phyloP scores from a whole-genome alignment of 75 land plant species.

The Sequoiadendron giganteum region DNA sequence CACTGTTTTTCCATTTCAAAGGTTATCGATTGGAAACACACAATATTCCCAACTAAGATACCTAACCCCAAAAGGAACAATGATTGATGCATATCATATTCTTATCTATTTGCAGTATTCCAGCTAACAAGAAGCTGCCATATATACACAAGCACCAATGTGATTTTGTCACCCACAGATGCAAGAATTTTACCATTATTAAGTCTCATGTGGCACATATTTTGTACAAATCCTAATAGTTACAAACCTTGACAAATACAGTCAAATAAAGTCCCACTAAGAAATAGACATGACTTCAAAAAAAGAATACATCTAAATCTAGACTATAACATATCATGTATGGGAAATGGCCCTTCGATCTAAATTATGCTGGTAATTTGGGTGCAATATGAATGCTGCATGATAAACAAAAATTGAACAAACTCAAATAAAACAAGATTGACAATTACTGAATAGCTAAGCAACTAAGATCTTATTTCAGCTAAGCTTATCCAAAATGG shows the following conservation, averaged over 20 bases:
- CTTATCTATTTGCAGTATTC: not conserved
- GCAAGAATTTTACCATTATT: not conserved
- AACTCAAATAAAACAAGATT: too few species aligned
- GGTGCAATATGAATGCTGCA: too few species aligned
- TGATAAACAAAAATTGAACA: too few species aligned
- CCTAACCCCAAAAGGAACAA: not conserved
- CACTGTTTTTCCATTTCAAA: not conserved
- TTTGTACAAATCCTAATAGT: not conserved
- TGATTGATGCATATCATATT: not conserved
- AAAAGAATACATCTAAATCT: not conserved
- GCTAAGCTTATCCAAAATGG: too few species aligned
- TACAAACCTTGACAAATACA: not conserved
- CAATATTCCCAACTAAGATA: not conserved
- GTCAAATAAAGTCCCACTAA: not conserved
- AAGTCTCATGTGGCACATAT: not conserved
- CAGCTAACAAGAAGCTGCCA: not conserved
- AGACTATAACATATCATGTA: not conserved
- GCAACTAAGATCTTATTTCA: too few species aligned
- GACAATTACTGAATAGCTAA: too few species aligned
- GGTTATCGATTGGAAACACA: not conserved
- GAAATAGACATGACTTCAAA: not conserved
- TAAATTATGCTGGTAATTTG: too few species aligned
- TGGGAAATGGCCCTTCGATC: not conserved
- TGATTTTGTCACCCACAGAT: not conserved
- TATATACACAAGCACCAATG: not conserved